Percentiles rank a stretch among this genome's conserved stretches.
These are phyloP conservation scores for Talaromyces islandicus DNA, from an alignment of 2,329 filamentous ascomycete species.

Conservation along the genomic window DNA sequence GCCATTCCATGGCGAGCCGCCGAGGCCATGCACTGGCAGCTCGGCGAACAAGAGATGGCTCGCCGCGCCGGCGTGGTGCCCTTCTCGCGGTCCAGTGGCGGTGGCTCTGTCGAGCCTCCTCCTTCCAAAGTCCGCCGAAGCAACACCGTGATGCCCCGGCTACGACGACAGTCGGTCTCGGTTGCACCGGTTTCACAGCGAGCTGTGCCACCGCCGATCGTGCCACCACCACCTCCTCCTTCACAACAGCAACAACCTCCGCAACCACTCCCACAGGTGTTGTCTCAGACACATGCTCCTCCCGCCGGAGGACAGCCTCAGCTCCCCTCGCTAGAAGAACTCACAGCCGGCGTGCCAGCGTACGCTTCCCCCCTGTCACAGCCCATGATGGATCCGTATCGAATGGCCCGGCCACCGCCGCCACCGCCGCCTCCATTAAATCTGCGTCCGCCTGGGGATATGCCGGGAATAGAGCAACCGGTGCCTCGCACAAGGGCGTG, in stretches of 20 bases:
- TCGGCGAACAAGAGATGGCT: constrained; percentile 92
- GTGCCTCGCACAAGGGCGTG: constrained; percentile 31
- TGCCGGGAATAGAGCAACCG: constrained; percentile 25
- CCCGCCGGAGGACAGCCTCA: constrained; percentile 16
- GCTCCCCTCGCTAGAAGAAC: constrained; percentile 41
- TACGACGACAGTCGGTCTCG: constrained; percentile 31
- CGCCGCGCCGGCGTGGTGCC: constrained; percentile 82
- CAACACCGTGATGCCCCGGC: constrained; percentile 32
- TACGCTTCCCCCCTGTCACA: constrained; percentile 33
- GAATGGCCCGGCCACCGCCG: constrained; percentile 24
- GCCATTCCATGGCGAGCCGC: constrained; percentile 89
- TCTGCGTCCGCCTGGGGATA: constrained; percentile 24
- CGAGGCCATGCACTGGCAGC: constrained; percentile 97
- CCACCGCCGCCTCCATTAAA: constrained; percentile 22
- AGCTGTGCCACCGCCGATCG: background rate
- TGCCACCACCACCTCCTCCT: background rate
- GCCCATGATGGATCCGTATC: constrained; percentile 29
- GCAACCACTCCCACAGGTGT: background rate
- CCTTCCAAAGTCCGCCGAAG: constrained; percentile 31
- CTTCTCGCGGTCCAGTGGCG: constrained; percentile 60
- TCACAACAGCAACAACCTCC: background rate
- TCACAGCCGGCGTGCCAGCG: constrained; percentile 42
- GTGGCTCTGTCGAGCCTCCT: constrained; percentile 45
- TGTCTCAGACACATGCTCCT: constrained; percentile 26
- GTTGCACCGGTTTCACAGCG: constrained; percentile 7